Conservation (phyloP, 108 stramenopile species). For the Cyclotella sp. region DNA sequence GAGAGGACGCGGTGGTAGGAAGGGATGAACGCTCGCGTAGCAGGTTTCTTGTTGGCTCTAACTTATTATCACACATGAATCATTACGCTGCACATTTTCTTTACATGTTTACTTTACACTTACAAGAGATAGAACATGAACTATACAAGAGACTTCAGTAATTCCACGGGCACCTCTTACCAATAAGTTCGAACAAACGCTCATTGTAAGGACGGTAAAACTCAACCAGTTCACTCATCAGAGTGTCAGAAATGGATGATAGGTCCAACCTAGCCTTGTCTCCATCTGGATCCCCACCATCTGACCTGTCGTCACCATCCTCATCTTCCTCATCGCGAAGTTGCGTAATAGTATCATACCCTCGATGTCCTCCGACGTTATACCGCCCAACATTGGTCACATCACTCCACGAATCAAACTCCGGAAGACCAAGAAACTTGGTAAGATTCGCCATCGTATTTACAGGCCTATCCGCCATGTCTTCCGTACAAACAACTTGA, state of each 20-base stretch:
- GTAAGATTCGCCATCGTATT: conserved; percentile 60
- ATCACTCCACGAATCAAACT: conserved; percentile 58
- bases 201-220: conserved; percentile 84
- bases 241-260: conserved; percentile 72
- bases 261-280: conserved; percentile 6
- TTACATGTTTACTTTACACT: neutral
- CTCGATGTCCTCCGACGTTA: conserved; percentile 83
- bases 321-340: conserved; percentile 58
- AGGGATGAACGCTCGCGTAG: neutral
- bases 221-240: conserved; percentile 58
- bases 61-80: too few species aligned
- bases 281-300: conserved; percentile 10
- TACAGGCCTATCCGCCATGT: conserved; percentile 55
- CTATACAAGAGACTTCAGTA: conserved; percentile 1
- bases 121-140: neutral
- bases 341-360: conserved; percentile 76
- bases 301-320: conserved; percentile 18
- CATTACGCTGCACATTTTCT: neutral
- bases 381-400: conserved; percentile 63
- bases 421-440: conserved; percentile 74
- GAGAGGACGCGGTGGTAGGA: conserved; percentile 1
- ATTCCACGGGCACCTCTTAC: conserved; percentile 73
- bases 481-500: conserved; percentile 80
- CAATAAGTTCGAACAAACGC: conserved; percentile 76
- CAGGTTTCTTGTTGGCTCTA: too few species aligned